These are phyloP conservation scores for Candida sp. DNA, from an alignment of 1,139 yeast genomes.

Conservation along the genomic window DNA sequence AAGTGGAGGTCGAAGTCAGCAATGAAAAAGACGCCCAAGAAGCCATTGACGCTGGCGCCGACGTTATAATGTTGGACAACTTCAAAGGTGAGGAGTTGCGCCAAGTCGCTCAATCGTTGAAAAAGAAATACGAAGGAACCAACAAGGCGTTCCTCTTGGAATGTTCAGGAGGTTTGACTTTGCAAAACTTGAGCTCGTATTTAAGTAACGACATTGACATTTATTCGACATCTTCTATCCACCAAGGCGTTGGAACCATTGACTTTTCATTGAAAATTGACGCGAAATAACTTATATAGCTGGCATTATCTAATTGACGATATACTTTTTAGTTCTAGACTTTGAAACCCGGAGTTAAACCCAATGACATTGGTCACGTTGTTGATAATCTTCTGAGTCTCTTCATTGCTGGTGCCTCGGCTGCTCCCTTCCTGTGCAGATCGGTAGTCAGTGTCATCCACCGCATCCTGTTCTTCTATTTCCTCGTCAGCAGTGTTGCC, in stretches of 20 bases:
- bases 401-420: conserved; percentile 8
- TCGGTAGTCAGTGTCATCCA: neutral
- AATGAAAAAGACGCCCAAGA: conserved; percentile 85
- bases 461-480: conserved; percentile 13
- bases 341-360: conserved; percentile 48
- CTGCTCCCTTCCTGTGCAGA: conserved; percentile 14
- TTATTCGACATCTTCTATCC: conserved; percentile 92
- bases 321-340: conserved; percentile 39
- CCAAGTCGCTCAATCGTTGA: conserved; percentile 66
- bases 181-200: conserved; percentile 65
- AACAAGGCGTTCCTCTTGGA: conserved; percentile 69
- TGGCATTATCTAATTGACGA: conserved; percentile 38
- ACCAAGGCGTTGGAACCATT: conserved; percentile 83
- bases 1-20: conserved; percentile 93
- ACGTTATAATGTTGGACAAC: conserved; percentile 94
- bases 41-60: conserved; percentile 96
- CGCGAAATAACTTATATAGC: conserved; percentile 6
- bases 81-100: conserved; percentile 72
- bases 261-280: conserved; percentile 88
- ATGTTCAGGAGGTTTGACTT: conserved; percentile 90
- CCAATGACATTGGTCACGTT: conserved; percentile 48
- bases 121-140: conserved; percentile 55
- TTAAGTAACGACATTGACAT: conserved; percentile 85
- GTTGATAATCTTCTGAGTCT: conserved; percentile 29
- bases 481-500: conserved; percentile 14